Percentiles rank a stretch among this genome's conserved stretches.
Conservation (phyloP, 305 asterid species). For the Rubia occidens region DNA sequence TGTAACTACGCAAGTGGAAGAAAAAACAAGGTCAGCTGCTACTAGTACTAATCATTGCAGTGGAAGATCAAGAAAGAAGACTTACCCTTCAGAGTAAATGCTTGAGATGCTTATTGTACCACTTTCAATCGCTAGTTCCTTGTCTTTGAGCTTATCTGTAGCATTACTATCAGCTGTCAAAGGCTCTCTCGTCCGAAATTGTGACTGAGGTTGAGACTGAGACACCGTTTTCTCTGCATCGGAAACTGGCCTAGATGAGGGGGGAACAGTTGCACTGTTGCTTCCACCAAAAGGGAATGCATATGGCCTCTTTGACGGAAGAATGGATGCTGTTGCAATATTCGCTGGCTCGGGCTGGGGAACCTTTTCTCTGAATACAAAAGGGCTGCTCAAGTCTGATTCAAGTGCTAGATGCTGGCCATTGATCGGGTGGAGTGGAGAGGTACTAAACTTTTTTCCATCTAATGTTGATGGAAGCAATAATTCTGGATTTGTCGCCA, state of each 20-base stretch:
- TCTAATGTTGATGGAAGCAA: slow-evolving; percentile 45
- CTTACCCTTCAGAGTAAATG: slow-evolving; percentile 76
- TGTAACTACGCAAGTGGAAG: not conserved
- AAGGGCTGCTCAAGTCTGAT: slow-evolving; percentile 42
- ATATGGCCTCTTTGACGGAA: slow-evolving; percentile 31
- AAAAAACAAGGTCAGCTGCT: not conserved
- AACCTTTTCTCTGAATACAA: slow-evolving; percentile 41
- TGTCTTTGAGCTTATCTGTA: slow-evolving; percentile 39
- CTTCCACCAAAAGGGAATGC: slow-evolving; percentile 35
- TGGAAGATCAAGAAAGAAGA: slow-evolving; percentile 8
- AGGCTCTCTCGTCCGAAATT: slow-evolving; percentile 28
- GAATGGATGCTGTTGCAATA: slow-evolving; percentile 28
- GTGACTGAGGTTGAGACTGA: slow-evolving; percentile 26
- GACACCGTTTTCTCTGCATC: slow-evolving; percentile 31
- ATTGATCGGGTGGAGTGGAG: slow-evolving; percentile 38
- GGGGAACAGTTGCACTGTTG: slow-evolving; percentile 32
- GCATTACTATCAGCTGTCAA: slow-evolving; percentile 28
- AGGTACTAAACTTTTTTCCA: slow-evolving; percentile 34
- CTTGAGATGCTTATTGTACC: slow-evolving; percentile 78
- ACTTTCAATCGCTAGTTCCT: slow-evolving; percentile 47
- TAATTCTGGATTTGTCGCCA: slow-evolving; percentile 39
- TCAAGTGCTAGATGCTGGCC: slow-evolving; percentile 58
- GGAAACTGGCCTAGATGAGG: slow-evolving; percentile 35
- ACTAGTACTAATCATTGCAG: too few species aligned
- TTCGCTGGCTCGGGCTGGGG: slow-evolving; percentile 36